phyloP scores from a whole-genome alignment of 2,329 filamentous ascomycete genomes.

The Nannizziopsis arthrosporioides region DNA sequence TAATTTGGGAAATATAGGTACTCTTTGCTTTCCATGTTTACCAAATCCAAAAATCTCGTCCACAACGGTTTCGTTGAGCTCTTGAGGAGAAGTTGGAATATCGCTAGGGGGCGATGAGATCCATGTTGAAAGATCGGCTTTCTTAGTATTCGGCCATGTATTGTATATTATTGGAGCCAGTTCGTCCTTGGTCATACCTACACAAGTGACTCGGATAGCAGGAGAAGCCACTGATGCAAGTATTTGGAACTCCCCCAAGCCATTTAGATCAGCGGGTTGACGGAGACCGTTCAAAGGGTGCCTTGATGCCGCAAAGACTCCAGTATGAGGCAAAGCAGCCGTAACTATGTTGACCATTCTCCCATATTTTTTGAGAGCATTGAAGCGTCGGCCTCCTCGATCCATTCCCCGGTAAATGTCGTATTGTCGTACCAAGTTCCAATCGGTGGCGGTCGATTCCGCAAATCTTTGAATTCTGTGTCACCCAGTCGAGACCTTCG shows the following conservation, averaged over 20 bases:
- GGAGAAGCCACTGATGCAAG: constrained; percentile 59
- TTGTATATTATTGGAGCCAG: constrained; percentile 54
- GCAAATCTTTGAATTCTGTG: constrained; percentile 32
- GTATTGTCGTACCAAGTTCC: constrained; percentile 61
- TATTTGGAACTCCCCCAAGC: constrained; percentile 57
- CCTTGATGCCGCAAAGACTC: constrained; percentile 53
- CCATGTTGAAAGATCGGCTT: constrained; percentile 24
- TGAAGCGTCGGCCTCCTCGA: constrained; percentile 47
- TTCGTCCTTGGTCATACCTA: constrained; percentile 49
- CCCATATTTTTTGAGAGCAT: constrained; percentile 39
- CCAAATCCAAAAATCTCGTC: constrained; percentile 64
- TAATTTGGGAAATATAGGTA: constrained; percentile 44
- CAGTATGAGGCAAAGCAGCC: constrained; percentile 63
- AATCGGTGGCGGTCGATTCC: constrained; percentile 46
- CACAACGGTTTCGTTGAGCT: constrained; percentile 47
- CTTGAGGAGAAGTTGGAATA: constrained; percentile 31
- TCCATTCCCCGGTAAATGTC: constrained; percentile 58
- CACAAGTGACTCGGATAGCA: constrained; percentile 60
- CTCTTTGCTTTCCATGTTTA: constrained; percentile 37
- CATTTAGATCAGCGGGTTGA: constrained; percentile 54
- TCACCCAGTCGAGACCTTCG: constrained; percentile 36
- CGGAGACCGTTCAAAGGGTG: constrained; percentile 53
- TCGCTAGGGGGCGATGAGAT: constrained; percentile 22
- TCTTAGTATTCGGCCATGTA: constrained; percentile 39
- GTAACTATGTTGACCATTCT: constrained; percentile 64